phyloP scores from a whole-genome alignment of 805 yeast genomes.

The Peterozyma xylosa region DNA sequence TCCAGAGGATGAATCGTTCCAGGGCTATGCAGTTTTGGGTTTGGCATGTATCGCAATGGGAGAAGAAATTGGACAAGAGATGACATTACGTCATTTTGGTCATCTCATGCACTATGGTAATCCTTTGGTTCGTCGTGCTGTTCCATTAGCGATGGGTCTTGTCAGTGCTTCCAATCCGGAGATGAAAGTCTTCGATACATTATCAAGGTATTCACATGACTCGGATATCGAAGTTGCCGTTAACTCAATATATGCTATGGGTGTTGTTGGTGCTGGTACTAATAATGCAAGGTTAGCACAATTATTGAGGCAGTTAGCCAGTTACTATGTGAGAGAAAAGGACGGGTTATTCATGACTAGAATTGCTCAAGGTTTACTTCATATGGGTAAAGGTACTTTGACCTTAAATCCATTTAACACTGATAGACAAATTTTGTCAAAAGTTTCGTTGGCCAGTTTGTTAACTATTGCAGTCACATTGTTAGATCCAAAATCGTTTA shows the following conservation, averaged over 20 bases:
- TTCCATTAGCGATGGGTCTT: constrained; percentile 97
- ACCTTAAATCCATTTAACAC: constrained; percentile 84
- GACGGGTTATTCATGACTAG: constrained; percentile 89
- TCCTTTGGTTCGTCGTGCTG: constrained; percentile 83
- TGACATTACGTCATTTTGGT: constrained; percentile 94
- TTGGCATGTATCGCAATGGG: constrained; percentile 95
- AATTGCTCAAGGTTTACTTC: constrained; percentile 90
- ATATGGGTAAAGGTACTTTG: constrained; percentile 93
- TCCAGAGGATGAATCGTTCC: constrained; percentile 51
- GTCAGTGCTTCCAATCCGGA: constrained; percentile 91
- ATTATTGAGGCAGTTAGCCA: constrained; percentile 87
- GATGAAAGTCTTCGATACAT: constrained; percentile 93
- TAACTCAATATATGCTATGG: constrained; percentile 95
- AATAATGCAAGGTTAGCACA: constrained; percentile 98
- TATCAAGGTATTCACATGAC: constrained; percentile 95
- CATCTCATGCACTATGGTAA: constrained; percentile 98
- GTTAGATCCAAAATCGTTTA: constrained; percentile 77
- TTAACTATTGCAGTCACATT: constrained; percentile 78
- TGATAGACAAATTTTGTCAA: constrained; percentile 81
- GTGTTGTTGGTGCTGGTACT: constrained; percentile 97
- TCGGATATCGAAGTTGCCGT: constrained; percentile 89
- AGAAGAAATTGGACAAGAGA: constrained; percentile 95
- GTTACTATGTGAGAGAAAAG: constrained; percentile 84
- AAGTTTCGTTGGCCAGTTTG: constrained; percentile 84
- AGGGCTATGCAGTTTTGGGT: constrained; percentile 91